Base-by-base conservation (phyloP, 352 stramenopile species). In the Pythium oligandrum region DNA sequence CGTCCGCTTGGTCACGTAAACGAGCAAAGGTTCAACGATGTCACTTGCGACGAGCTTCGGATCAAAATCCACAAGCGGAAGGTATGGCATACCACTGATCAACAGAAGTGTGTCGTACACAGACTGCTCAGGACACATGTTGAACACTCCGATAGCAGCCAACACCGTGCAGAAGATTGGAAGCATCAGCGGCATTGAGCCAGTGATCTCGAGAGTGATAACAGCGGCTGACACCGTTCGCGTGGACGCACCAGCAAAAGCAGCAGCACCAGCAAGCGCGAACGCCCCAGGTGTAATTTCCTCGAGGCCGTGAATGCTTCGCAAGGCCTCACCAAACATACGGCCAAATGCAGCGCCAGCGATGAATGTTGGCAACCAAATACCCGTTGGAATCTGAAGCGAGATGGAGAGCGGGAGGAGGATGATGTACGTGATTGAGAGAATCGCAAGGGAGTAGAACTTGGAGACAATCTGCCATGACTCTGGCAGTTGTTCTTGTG, bases 311-410 rank as follows among this genome's bases (percentile, higher is more conserved):
- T 39, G 48, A 26, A 68, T 43, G 6, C 26, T 39, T 7, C 42
- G 17, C 6, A 92, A 37, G 0, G 68, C 51, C 59, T 95, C 84
- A 44, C 85, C 87, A 54, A 87, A 91, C 30, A 94, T 62, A 1
- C 87, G 72, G 6, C 87, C 87, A 33, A 94, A 84, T 6, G 80
- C 71, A 42, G 83, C 87, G 26, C 87, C 87, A 3, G 81, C 73
- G n/a, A 90, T 86, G 47, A 96, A 95, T 3, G 81, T 87, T 12
- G 87, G 87, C 4, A 95, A 57, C 73, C 83, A 93, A 46, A 95
- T 83, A 33, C 87, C 86, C 3, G 81, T 90, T 6, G 87, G 86
- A 9, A 96, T 68, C 8, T 75, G 71, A 1, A 96, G 66, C 5
- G 82, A 92, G 51, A 94, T 93, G 44, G 80, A 93, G 33, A 95